These are phyloP conservation scores for Podosphaera leucotricha DNA, from an alignment of 2,329 filamentous ascomycete species.

Conservation along the genomic window DNA sequence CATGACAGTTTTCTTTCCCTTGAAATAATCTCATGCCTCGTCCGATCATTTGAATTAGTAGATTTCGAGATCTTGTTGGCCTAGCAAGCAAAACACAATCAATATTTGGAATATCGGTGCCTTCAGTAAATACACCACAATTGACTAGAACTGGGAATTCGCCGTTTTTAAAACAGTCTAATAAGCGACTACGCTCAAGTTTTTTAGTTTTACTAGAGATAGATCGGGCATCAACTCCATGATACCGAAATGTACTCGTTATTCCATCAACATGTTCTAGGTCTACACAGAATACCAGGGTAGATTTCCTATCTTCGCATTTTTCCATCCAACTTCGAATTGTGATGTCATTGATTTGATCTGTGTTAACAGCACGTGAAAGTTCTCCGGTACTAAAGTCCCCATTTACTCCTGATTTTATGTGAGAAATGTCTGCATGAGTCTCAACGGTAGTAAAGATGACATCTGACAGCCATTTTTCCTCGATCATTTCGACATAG, in stretches of 20 bases:
- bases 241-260: slow-evolving; percentile 48
- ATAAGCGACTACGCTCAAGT: slow-evolving; percentile 38
- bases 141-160: slow-evolving; percentile 79
- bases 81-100: slow-evolving; percentile 77
- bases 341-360: slow-evolving; percentile 58
- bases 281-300: slow-evolving; percentile 85
- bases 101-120: slow-evolving; percentile 92
- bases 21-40: slow-evolving; percentile 66
- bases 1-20: slow-evolving; percentile 69
- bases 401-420: slow-evolving; percentile 38
- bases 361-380: slow-evolving; percentile 62
- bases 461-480: slow-evolving; percentile 82
- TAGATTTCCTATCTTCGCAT: slow-evolving; percentile 52
- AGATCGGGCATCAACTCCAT: slow-evolving; percentile 62
- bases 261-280: slow-evolving; percentile 56
- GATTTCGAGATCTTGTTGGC: slow-evolving; percentile 76
- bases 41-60: slow-evolving; percentile 94
- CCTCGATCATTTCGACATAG: slow-evolving; percentile 59
- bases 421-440: slow-evolving; percentile 51
- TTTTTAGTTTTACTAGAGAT: slow-evolving; percentile 65
- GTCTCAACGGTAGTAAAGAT: slow-evolving; percentile 82
- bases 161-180: slow-evolving; percentile 52
- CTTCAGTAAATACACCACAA: slow-evolving; percentile 90
- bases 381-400: slow-evolving; percentile 66
- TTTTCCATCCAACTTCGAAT: slow-evolving; percentile 70